Base-by-base conservation (phyloP, 495 filamentous ascomycete genomes). In the Astrothelium subdiscretum region DNA sequence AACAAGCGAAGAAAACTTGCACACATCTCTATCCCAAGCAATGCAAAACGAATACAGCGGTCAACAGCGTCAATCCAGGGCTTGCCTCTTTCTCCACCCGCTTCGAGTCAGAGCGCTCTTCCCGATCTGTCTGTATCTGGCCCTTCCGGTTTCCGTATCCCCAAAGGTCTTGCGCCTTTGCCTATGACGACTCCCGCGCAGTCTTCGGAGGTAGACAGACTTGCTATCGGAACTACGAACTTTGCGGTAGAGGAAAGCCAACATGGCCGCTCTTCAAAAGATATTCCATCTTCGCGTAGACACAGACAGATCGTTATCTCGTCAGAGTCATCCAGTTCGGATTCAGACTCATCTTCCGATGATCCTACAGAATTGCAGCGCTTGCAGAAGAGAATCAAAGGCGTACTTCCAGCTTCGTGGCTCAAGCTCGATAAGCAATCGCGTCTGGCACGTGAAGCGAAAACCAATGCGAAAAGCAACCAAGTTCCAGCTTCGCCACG, bases 361-460 rank as follows among this genome's bases (percentile, higher is more conserved):
- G 48, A 71, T 5, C 42, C 40, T n/a, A 61, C 58, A 8, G 66
- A 74, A 62, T 58, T 85, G 12, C 67, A 70, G 63, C 69, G 68
- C 59, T 67, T 77, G 18, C 74, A 80, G 43, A 80, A 77, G 51
- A 83, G 75, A 62, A 92, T 92, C 51, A 85, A 84, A 60, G 92
- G 92, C 38, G 91, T 96, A 18, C 80, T 97, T 48, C 92, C 92
- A 38, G 92, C 92, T 4, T 97, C 92, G 2, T 96, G 88, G 87
- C 79, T 95, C 51, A 83, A 88, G 65, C 76, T 97, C 42, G 85
- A 96, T 66, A 54, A 15, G 15, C n/a, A 54, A 29, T 54, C 48
- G 10, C 48, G 48, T 20, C 15, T 27, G 24, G 24, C 48, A 27
- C n/a, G 24, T 29, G 48, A 29, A 29, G 22, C 20, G 5, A 26